phyloP scores from a whole-genome alignment of 176 grass and related monocot species.

The Cenchrus fungigraminus region DNA sequence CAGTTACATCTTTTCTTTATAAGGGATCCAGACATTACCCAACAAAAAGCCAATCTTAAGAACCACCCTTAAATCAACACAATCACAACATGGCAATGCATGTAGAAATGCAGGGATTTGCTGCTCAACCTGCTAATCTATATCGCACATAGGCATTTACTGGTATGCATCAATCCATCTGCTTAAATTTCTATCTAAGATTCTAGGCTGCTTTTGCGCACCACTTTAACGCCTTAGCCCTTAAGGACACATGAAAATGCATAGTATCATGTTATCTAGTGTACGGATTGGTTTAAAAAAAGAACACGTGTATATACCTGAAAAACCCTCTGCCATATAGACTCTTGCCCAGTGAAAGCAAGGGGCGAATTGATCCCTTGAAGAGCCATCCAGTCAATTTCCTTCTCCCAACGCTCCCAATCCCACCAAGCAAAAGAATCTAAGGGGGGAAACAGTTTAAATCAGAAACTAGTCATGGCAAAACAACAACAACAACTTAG shows the following conservation, averaged over 20 bases:
- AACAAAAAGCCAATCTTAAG: not conserved
- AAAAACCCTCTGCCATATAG: conserved; percentile 82
- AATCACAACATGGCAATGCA: not conserved
- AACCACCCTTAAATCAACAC: conserved; percentile 1
- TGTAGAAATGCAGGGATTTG: not conserved
- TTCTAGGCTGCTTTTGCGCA: not conserved
- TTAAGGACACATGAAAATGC: not conserved
- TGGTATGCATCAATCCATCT: not conserved
- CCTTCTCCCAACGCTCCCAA: conserved; percentile 81
- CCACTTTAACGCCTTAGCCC: not conserved
- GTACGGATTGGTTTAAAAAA: not conserved
- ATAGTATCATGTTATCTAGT: conserved; percentile 6
- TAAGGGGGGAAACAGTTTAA: conserved; percentile 41
- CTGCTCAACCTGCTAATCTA: not conserved
- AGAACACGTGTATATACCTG: conserved; percentile 36
- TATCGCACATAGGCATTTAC: not conserved
- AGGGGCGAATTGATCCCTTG: conserved; percentile 83
- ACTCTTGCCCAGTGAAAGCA: conserved; percentile 77
- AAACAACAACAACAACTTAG: too few relatives aligned
- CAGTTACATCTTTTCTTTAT: not conserved
- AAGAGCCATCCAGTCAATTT: conserved; percentile 93
- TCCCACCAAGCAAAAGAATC: conserved; percentile 88
- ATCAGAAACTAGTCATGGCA: not conserved
- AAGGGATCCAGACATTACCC: not conserved
- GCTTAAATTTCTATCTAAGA: conserved; percentile 5